Evolutionary conservation across 2,329 filamentous ascomycete species (phyloP), one percentile per base, ranked within the genome.

Genomic region (Blastomyces gilchristii): DNA sequence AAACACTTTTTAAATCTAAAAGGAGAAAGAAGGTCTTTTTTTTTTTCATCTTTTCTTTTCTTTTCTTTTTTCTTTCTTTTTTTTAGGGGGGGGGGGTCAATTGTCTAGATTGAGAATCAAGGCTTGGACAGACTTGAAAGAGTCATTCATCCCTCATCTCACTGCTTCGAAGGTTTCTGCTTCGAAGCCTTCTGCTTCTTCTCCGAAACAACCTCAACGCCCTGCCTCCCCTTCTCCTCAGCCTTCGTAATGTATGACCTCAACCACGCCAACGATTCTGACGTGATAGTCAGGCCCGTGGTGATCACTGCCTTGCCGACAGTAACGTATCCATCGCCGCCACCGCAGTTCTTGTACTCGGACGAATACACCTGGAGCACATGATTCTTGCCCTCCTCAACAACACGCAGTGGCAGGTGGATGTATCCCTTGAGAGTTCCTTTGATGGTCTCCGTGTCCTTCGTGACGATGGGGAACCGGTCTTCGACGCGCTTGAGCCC

Each of bases 401-500:
- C 83, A 69, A 87, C 82, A 71, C 83, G 83, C 68, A 86, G 76
- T 11, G 89, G 88, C 66, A 85, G 79, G 66, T 83, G 79, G 63
- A 87, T 81, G 49, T 86, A 75, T 69, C 80, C 80, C 72, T 85
- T 83, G 69, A 88, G 83, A 14, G 86, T 83, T 63, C 80, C 80
- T 75, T 85, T 85, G 60, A 92, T 81, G 73, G 89, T 87, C 67
- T 82, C 80, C 31, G 88, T 89, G 60, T 89, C 85, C 77, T 90
- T 88, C 80, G 87, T 90, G 74, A 92, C 82, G 65, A 83, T 81
- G 61, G 89, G 89, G 74, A 91, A 87, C 66, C 79, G 83, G 73
- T 84, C 78, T 68, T 92, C 89, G 69, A 92, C 79, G 71, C 82
- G 85, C 69, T 76, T 79, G 68, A 93, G 81, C 18, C 87, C 84